A percentile compares a stretch with the other conserved stretches of the same genome.
phyloP scores from a whole-genome alignment of 331 rosid genomes.

The Telfairia occidentalis region DNA sequence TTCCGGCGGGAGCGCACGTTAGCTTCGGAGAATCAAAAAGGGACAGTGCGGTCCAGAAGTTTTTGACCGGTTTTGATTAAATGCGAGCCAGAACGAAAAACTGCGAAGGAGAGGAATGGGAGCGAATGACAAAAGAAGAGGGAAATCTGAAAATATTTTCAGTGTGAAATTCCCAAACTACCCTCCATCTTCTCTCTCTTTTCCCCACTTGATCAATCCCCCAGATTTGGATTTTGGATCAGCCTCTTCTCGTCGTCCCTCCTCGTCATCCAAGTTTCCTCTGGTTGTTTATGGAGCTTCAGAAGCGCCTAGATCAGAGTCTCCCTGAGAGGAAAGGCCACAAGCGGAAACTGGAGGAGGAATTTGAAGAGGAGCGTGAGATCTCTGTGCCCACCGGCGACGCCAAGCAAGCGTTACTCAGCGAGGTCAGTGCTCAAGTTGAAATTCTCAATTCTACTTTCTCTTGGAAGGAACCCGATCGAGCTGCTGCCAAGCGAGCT shows the following conservation, averaged over 20 bases:
- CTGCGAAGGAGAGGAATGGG: slow-evolving; percentile 2
- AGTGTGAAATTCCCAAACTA: slow-evolving; percentile 11
- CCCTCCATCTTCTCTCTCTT: slow-evolving; percentile 23
- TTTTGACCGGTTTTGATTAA: slow-evolving; percentile 23
- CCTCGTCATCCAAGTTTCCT: slow-evolving; percentile 12
- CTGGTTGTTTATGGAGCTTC: slow-evolving; percentile 53
- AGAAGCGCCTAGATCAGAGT: slow-evolving; percentile 47
- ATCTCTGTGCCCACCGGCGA: slow-evolving; percentile 56
- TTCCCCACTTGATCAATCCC: slow-evolving; percentile 29
- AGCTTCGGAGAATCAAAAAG: neutral
- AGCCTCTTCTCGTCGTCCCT: slow-evolving; percentile 21
- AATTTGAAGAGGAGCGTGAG: slow-evolving; percentile 51
- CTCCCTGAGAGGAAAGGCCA: slow-evolving; percentile 77
- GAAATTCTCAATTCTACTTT: slow-evolving; percentile 52
- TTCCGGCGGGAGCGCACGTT: slow-evolving; percentile 27
- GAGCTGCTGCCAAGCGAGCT: slow-evolving; percentile 86
- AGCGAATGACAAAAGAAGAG: neutral
- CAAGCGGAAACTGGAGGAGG: slow-evolving; percentile 81
- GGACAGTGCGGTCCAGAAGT: slow-evolving; percentile 11
- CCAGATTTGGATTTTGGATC: slow-evolving; percentile 25
- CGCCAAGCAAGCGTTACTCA: slow-evolving; percentile 46
- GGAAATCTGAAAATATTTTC: neutral
- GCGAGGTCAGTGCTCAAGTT: slow-evolving; percentile 55
- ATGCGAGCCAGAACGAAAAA: slow-evolving; percentile 10
- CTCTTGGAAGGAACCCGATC: slow-evolving; percentile 77